These are phyloP conservation scores for Pseudozyma thailandica DNA, from an alignment of 1,284 basidiomycete species.

Conservation along the genomic window DNA sequence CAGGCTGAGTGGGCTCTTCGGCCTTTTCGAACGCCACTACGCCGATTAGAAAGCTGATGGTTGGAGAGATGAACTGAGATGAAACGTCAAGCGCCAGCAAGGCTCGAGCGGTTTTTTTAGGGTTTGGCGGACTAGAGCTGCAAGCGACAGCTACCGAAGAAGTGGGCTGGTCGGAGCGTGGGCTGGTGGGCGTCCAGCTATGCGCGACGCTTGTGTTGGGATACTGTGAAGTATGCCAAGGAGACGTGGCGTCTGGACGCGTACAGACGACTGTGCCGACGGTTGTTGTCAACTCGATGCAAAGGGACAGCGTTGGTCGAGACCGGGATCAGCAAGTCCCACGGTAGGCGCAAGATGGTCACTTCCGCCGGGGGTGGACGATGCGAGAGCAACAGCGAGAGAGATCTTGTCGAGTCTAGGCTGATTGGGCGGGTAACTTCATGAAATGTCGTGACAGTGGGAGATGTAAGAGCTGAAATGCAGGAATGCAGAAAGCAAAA, in stretches of 20 bases:
- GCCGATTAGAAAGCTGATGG: neutral
- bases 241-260: constrained; percentile 3
- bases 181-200: neutral
- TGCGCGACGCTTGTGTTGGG: neutral
- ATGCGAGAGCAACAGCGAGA: constrained; percentile 4
- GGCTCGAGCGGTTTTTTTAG: constrained; percentile 8
- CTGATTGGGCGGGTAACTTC: neutral
- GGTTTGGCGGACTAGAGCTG: constrained; percentile 12
- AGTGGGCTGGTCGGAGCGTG: constrained; percentile 14
- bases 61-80: constrained; percentile 13
- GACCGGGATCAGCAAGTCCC: neutral
- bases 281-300: neutral
- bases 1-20: constrained; percentile 3
- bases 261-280: neutral
- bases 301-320: neutral
- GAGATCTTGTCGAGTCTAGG: constrained; percentile 7
- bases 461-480: too few relatives aligned
- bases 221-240: neutral
- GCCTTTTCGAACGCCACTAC: constrained; percentile 6
- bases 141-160: constrained; percentile 4
- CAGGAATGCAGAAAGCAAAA: neutral
- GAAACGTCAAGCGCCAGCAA: constrained; percentile 7
- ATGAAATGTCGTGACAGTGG: too few relatives aligned
- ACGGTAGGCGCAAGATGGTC: constrained; percentile 8
- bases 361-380: neutral